Percentiles rank a stretch among this genome's conserved stretches.
These are phyloP conservation scores for Parasitella parasitica DNA, from an alignment of 371 early-diverging fungal genomes.

Conservation along the genomic window DNA sequence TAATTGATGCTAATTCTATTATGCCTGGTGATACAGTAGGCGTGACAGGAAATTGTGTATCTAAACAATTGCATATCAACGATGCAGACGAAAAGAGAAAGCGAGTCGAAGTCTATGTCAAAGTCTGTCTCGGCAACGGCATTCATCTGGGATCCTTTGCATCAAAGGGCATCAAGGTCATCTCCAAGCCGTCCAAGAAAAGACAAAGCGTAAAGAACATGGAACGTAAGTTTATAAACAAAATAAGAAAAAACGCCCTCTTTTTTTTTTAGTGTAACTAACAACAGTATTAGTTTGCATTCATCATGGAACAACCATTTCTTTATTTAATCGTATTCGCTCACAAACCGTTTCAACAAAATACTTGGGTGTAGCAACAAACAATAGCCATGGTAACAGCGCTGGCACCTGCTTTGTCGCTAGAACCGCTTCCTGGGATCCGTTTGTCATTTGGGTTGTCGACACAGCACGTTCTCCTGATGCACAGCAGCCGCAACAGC, in stretches of 20 bases:
- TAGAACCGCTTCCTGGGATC: conserved; percentile 81
- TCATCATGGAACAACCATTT: conserved; percentile 80
- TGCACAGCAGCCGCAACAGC: conserved; percentile 16
- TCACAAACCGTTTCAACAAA: conserved; percentile 89
- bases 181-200: conserved; percentile 86
- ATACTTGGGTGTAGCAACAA: conserved; percentile 69
- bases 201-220: conserved; percentile 83
- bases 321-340: conserved; percentile 82
- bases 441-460: conserved; percentile 87
- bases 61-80: conserved; percentile 82
- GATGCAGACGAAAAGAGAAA: conserved; percentile 84
- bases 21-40: conserved; percentile 23
- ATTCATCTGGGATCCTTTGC: conserved; percentile 65
- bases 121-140: conserved; percentile 65
- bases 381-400: background rate
- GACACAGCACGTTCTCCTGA: conserved; percentile 60
- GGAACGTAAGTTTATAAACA: conserved; percentile 53
- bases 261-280: background rate
- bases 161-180: conserved; percentile 82
- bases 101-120: conserved; percentile 71
- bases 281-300: conserved; percentile 64
- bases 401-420: conserved; percentile 75
- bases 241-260: background rate
- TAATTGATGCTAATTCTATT: conserved; percentile 18
- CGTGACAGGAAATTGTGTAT: conserved; percentile 71